Percentiles rank a stretch among this genome's conserved stretches.
Conservation (phyloP, 108 stramenopile species). For the Seminavis robusta region DNA sequence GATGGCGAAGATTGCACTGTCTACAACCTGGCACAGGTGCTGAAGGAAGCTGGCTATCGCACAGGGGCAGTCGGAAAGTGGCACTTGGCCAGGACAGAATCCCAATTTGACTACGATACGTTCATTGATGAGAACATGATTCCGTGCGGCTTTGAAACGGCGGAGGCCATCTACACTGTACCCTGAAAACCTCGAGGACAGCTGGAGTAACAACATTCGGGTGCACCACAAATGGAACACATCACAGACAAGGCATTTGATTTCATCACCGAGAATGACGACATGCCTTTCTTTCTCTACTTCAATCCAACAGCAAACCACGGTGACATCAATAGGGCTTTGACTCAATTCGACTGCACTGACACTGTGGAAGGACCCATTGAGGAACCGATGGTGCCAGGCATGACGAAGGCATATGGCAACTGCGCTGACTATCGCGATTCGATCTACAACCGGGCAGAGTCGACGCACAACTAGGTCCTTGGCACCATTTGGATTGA, state of each 20-base stretch:
- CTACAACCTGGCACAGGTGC: slow-evolving; percentile 18
- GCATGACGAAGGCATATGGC: slow-evolving; percentile 19
- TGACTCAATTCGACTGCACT: slow-evolving; percentile 13
- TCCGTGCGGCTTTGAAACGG: slow-evolving; percentile 15
- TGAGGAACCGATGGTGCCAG: slow-evolving; percentile 12
- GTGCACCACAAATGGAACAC: slow-evolving; percentile 43
- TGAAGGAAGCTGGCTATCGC: slow-evolving; percentile 20
- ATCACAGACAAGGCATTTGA: slow-evolving; percentile 14
- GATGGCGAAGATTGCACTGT: slow-evolving; percentile 18
- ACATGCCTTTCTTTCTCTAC: slow-evolving; percentile 40
- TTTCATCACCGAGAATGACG: slow-evolving; percentile 21
- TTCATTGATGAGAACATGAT: neutral
- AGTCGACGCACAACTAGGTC: slow-evolving; percentile 13
- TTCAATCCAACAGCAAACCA: slow-evolving; percentile 44
- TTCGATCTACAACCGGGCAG: slow-evolving; percentile 9
- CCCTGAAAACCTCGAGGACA: too few relatives aligned
- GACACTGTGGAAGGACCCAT: slow-evolving; percentile 21
- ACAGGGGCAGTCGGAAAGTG: slow-evolving; percentile 33
- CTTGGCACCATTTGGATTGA: slow-evolving; percentile 41
- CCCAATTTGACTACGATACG: slow-evolving; percentile 4
- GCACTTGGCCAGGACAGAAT: slow-evolving; percentile 13
- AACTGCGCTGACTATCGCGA: slow-evolving; percentile 18
- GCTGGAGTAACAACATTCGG: too few relatives aligned
- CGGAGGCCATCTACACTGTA: slow-evolving; percentile 17
- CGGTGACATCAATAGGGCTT: slow-evolving; percentile 13